phyloP scores from a whole-genome alignment of 2,329 filamentous ascomycete genomes.

The Pseudogymnoascus sp. region DNA sequence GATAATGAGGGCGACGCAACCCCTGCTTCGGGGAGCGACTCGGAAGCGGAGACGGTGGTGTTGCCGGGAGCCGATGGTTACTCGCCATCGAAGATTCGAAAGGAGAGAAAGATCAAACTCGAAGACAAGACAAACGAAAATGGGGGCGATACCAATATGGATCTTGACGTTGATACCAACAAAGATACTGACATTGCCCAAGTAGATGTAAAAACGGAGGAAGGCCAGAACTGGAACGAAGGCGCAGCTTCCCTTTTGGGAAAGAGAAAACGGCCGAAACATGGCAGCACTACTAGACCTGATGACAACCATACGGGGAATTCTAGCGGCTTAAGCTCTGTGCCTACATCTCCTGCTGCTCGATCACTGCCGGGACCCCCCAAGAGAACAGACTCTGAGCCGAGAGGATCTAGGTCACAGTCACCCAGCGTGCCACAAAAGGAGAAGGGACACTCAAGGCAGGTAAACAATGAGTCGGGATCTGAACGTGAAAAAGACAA shows the following conservation, averaged over 20 bases:
- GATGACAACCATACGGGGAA: slow-evolving; percentile 22
- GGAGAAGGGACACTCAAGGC: slow-evolving; percentile 24
- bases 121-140: slow-evolving; percentile 55
- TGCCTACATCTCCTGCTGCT: slow-evolving; percentile 43
- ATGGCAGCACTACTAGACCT: slow-evolving; percentile 18
- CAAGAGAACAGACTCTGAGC: slow-evolving; percentile 43
- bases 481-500: slow-evolving; percentile 23
- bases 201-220: slow-evolving; percentile 20
- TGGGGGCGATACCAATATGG: slow-evolving; percentile 23
- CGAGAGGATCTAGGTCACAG: slow-evolving; percentile 34
- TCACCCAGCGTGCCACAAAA: slow-evolving; percentile 33
- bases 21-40: slow-evolving; percentile 46
- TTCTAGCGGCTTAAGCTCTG: slow-evolving; percentile 51
- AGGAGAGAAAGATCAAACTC: slow-evolving; percentile 48
- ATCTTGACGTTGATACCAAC: slow-evolving; percentile 11
- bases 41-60: slow-evolving; percentile 65
- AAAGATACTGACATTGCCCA: slow-evolving; percentile 7
- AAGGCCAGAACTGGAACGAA: slow-evolving; percentile 25
- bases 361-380: slow-evolving; percentile 26
- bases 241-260: slow-evolving; percentile 29
- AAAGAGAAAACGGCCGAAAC: slow-evolving; percentile 43
- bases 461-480: slow-evolving; percentile 36
- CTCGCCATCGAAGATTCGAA: slow-evolving; percentile 55
- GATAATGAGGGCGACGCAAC: slow-evolving; percentile 22
- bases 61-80: slow-evolving; percentile 56